Conservation (phyloP, 139 green algal genomes). For the Picochlorum sp. region DNA sequence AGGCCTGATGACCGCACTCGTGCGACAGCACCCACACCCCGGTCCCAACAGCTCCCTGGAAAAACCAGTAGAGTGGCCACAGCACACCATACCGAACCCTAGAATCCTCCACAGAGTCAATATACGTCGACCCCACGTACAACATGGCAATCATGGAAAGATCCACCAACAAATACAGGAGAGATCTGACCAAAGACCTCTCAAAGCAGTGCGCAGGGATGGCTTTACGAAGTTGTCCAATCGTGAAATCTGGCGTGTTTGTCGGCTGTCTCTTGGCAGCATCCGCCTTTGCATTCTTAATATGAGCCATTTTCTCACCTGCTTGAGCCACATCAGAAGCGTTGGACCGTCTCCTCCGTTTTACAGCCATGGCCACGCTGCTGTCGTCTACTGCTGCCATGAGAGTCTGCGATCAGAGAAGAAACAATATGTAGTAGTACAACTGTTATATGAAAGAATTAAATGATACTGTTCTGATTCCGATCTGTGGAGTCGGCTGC, state of each 20-base stretch:
- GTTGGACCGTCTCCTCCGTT: not conserved
- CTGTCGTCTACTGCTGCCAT: not conserved
- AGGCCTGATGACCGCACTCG: conserved; percentile 78
- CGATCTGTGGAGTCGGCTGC: too few species aligned
- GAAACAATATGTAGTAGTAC: too few species aligned
- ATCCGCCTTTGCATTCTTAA: not conserved
- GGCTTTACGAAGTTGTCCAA: conserved; percentile 57
- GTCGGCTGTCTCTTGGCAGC: not conserved
- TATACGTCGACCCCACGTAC: conserved; percentile 35
- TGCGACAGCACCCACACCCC: conserved; percentile 77
- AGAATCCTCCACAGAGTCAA: conserved; percentile 34
- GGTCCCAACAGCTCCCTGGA: conserved; percentile 53
- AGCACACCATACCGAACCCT: conserved; percentile 34
- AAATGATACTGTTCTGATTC: too few species aligned
- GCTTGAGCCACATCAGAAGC: not conserved
- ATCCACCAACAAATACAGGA: conserved; percentile 56
- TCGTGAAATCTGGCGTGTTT: conserved; percentile 42
- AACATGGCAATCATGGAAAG: conserved; percentile 38
- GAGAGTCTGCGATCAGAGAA: too few species aligned
- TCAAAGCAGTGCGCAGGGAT: conserved; percentile 83
- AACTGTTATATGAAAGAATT: too few species aligned
- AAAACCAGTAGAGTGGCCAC: conserved; percentile 71
- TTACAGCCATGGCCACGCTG: not conserved
- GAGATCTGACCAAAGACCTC: conserved; percentile 32
- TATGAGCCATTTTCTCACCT: too few species aligned